Conservation (phyloP, 352 stramenopile genomes). For the Pythium volutum region DNA sequence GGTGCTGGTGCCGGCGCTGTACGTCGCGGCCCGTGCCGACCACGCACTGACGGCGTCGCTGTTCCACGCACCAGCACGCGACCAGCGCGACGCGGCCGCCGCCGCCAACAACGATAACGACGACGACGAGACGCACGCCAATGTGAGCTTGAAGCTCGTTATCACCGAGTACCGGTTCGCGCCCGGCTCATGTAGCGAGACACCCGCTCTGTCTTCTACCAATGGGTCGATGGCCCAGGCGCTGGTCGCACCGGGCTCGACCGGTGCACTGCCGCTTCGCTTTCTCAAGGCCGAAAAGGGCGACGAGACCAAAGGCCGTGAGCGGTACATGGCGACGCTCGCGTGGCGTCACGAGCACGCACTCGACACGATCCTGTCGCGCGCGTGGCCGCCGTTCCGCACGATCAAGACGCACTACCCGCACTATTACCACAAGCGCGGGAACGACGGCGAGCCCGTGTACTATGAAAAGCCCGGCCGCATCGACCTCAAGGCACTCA, state of each 20-base stretch:
- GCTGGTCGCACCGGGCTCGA: conserved; percentile 8
- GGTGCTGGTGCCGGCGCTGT: conserved; percentile 59
- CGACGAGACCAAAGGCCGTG: conserved; percentile 54
- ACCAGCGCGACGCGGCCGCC: conserved; percentile 14
- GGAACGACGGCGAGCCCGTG: conserved; percentile 73
- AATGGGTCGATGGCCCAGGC: too few species aligned
- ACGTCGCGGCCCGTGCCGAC: conserved; percentile 69
- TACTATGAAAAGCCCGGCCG: conserved; percentile 88
- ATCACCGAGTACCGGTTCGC: conserved; percentile 73
- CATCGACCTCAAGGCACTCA: conserved; percentile 86
- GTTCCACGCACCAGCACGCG: conserved; percentile 39
- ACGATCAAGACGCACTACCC: conserved; percentile 91
- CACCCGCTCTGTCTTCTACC: not conserved
- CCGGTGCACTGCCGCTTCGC: conserved; percentile 39
- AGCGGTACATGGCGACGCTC: conserved; percentile 68
- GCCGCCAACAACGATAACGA: too few species aligned
- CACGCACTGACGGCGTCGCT: conserved; percentile 67
- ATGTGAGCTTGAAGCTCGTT: conserved; percentile 62
- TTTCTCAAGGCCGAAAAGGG: conserved; percentile 82
- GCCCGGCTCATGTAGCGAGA: not conserved
- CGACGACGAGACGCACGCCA: conserved; percentile 6
- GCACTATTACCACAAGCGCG: conserved; percentile 88
- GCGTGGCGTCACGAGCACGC: conserved; percentile 79
- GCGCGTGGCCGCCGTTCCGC: conserved; percentile 67
- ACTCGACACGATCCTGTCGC: conserved; percentile 72